A percentile compares a stretch with the other conserved stretches of the same genome.
phyloP scores from a whole-genome alignment of 352 stramenopile genomes.

The Phytophthora foliorum region DNA sequence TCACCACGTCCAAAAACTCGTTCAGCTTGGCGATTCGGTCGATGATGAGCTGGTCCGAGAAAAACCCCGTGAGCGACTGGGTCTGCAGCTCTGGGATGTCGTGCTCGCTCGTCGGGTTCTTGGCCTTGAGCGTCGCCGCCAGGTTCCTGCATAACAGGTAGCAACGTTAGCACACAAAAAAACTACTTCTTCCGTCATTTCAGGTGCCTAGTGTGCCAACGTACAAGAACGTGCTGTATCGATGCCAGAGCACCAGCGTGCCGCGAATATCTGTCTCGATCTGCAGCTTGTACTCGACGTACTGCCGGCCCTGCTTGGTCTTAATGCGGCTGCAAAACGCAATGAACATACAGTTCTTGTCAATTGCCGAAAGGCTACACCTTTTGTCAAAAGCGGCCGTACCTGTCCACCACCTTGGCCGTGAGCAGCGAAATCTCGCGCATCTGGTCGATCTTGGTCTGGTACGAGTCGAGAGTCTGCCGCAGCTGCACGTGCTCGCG shows the following conservation, averaged over 20 bases:
- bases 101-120: conserved; percentile 80
- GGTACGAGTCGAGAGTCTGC: conserved; percentile 88
- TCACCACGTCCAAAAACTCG: conserved; percentile 88
- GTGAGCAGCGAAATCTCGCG: conserved; percentile 87
- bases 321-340: conserved; percentile 74
- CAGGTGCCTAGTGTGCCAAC: conserved; percentile 23
- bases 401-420: conserved; percentile 90
- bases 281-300: conserved; percentile 91
- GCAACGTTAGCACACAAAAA: background rate
- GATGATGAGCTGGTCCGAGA: conserved; percentile 88
- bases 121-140: conserved; percentile 81
- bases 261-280: conserved; percentile 90
- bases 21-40: conserved; percentile 90
- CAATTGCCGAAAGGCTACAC: conserved; percentile 10
- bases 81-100: conserved; percentile 86
- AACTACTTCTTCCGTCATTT: conserved; percentile 28
- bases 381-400: background rate
- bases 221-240: conserved; percentile 91
- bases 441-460: conserved; percentile 92
- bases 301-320: conserved; percentile 87
- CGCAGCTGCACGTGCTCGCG: conserved; percentile 86
- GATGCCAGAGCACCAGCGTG: conserved; percentile 89
- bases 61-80: conserved; percentile 84
- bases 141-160: conserved; percentile 59
- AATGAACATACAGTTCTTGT: conserved; percentile 27